phyloP scores from a whole-genome alignment of 2,329 filamentous ascomycete species.

The Xenoacremonium recifei region DNA sequence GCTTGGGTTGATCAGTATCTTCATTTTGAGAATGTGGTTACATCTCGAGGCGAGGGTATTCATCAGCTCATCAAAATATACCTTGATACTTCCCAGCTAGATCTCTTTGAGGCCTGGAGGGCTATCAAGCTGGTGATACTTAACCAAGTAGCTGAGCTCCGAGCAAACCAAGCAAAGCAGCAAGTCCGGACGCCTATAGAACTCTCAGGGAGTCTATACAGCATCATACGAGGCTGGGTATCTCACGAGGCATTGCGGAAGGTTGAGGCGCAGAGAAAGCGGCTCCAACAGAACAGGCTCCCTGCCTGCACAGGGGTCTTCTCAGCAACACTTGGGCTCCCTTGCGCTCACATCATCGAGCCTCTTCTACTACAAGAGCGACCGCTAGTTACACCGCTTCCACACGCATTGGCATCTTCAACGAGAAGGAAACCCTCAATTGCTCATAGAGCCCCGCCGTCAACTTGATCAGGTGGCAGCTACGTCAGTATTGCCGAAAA shows the following conservation, averaged over 20 bases:
- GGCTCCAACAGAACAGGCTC: background rate
- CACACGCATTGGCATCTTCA: constrained; percentile 9
- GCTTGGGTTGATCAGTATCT: constrained; percentile 15
- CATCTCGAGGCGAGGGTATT: constrained; percentile 9
- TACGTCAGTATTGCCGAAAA: background rate
- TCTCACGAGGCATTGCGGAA: too few relatives aligned
- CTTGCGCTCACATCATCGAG: background rate
- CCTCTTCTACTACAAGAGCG: background rate
- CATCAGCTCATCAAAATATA: constrained; percentile 2
- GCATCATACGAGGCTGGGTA: constrained; percentile 11
- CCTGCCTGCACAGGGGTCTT: background rate
- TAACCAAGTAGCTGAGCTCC: constrained; percentile 12
- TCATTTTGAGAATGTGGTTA: constrained; percentile 16
- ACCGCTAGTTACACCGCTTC: constrained; percentile 5
- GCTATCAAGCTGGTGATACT: constrained; percentile 12
- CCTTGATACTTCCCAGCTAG: constrained; percentile 13
- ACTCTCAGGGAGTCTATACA: constrained; percentile 9
- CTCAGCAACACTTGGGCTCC: constrained; percentile 1
- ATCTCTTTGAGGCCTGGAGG: constrained; percentile 15
- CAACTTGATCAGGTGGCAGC: constrained; percentile 1
- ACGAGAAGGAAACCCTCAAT: background rate
- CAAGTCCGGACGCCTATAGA: constrained; percentile 12
- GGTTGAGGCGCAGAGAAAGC: background rate
- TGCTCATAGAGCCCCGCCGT: background rate
- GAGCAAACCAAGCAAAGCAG: constrained; percentile 11